These are phyloP conservation scores for Aspergillus sp. DNA, from an alignment of 2,329 filamentous ascomycete species.

Conservation along the genomic window DNA sequence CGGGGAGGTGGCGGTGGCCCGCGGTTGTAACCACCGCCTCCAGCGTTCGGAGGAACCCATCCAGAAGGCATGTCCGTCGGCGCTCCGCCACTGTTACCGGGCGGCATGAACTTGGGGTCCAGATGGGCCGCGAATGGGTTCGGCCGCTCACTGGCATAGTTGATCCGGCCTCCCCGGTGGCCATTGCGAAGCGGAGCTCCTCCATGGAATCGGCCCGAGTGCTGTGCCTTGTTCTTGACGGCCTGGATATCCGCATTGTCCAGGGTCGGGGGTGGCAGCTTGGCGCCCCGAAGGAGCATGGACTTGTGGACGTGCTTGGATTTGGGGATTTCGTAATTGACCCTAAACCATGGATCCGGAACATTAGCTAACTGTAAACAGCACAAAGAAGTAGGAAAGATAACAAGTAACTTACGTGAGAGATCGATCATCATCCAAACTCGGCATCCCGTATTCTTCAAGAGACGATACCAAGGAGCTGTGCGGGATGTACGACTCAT, in stretches of 20 bases:
- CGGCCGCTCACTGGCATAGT: slow-evolving; percentile 49
- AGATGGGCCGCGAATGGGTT: slow-evolving; percentile 53
- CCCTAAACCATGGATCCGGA: slow-evolving; percentile 53
- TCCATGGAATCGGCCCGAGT: slow-evolving; percentile 68
- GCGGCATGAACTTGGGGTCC: slow-evolving; percentile 45
- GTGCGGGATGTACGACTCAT: slow-evolving; percentile 81
- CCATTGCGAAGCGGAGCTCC: slow-evolving; percentile 62
- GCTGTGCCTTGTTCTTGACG: slow-evolving; percentile 65
- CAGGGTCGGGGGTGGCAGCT: slow-evolving; percentile 70
- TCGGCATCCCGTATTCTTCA: slow-evolving; percentile 68
- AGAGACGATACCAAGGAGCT: slow-evolving; percentile 78
- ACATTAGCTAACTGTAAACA: slow-evolving; percentile 24
- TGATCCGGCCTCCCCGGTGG: slow-evolving; percentile 54
- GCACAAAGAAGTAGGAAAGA: not conserved
- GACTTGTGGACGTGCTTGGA: slow-evolving; percentile 80
- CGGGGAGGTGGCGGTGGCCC: slow-evolving; percentile 44
- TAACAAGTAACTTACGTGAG: slow-evolving; percentile 64
- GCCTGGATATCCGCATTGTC: slow-evolving; percentile 74
- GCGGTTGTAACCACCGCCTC: slow-evolving; percentile 34
- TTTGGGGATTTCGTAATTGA: slow-evolving; percentile 80
- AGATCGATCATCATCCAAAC: slow-evolving; percentile 81
- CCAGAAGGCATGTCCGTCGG: slow-evolving; percentile 36
- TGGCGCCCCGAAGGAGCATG: slow-evolving; percentile 84
- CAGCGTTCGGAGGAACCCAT: slow-evolving; percentile 36
- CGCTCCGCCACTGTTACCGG: slow-evolving; percentile 30